Base-by-base conservation (phyloP, 768 basidiomycete genomes). In the Naematelia encephala region DNA sequence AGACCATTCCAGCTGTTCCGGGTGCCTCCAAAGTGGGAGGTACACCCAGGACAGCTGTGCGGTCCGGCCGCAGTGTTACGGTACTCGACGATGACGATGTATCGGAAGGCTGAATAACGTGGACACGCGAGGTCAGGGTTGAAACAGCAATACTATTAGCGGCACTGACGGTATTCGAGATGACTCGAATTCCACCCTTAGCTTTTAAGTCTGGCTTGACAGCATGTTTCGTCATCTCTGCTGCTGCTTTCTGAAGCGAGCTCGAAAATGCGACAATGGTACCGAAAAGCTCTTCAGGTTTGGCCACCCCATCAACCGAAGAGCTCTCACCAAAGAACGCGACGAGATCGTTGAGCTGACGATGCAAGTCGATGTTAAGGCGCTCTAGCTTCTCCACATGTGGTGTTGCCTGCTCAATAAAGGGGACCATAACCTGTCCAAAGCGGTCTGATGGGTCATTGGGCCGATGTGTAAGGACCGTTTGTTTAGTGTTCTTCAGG, bases 221-320 rank as follows among this genome's bases (percentile, higher is more conserved):
- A 84, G 84, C 0, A 84, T 83, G 0, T 86, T 56, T 55, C 2
- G 66, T 68, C 51, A 75, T 67, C 39, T 75, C 74, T 10, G 69
- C 62, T n/a, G 68, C 68, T 13, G 74, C 72, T 54, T 68, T 72
- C 44, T 76, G 70, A 13, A 76, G 50, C 14, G 43, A 58, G n/a
- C 54, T 54, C 2, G 66, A 57, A 39, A 72, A 75, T 3, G 43
- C 60, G 21, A 51, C 23, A n/a, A 73, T 50, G 4, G 56, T 45
- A 13, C 43, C 57, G 67, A 96, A 93, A 70, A 96, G 85, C 61
- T 89, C 87, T 72, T 93, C 92, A 0, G 48, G 88, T 68, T 87
- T 90, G 34, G 34, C 34, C 8, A 16, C 34, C 2, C 82, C 81
- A 30, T 57, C 59, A 19, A 52, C 42, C n/a, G 39, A 45, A 3